Conservation (phyloP, 192 early-diverging fungal species). For the Irineochytrium annulatum region DNA sequence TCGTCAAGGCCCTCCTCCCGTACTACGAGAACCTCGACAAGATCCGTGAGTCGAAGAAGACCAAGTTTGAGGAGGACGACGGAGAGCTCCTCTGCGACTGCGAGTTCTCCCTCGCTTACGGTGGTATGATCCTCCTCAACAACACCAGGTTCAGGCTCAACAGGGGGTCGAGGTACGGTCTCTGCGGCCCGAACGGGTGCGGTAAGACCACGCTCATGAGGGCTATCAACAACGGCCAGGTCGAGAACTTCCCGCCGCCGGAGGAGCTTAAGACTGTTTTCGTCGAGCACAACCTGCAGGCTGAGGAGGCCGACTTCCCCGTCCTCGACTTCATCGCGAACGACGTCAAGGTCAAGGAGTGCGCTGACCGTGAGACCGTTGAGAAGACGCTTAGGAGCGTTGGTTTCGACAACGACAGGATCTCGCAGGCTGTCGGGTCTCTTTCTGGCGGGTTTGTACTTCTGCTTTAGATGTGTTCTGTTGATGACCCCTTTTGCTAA, state of each 20-base stretch:
- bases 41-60: constrained; percentile 23
- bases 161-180: constrained; percentile 78
- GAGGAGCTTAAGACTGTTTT: constrained; percentile 74
- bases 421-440: constrained; percentile 56
- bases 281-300: constrained; percentile 76
- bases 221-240: constrained; percentile 76
- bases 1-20: constrained; percentile 40
- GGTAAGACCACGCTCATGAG: constrained; percentile 86
- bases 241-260: constrained; percentile 76
- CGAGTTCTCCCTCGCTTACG: constrained; percentile 79
- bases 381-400: constrained; percentile 50
- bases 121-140: constrained; percentile 78
- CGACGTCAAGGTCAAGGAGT: constrained; percentile 49
- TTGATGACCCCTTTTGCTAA: too few species aligned
- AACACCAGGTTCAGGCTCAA: constrained; percentile 57
- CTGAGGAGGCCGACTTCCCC: constrained; percentile 65
- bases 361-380: constrained; percentile 15
- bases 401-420: constrained; percentile 66
- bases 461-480: too few species aligned
- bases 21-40: constrained; percentile 40
- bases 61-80: constrained; percentile 33
- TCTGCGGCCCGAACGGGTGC: constrained; percentile 77
- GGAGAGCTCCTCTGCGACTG: constrained; percentile 66
- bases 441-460: too few species aligned
- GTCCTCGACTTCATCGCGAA: constrained; percentile 64